phyloP scores from a whole-genome alignment of 2,329 filamentous ascomycete species.

The Aschersonia sp. region DNA sequence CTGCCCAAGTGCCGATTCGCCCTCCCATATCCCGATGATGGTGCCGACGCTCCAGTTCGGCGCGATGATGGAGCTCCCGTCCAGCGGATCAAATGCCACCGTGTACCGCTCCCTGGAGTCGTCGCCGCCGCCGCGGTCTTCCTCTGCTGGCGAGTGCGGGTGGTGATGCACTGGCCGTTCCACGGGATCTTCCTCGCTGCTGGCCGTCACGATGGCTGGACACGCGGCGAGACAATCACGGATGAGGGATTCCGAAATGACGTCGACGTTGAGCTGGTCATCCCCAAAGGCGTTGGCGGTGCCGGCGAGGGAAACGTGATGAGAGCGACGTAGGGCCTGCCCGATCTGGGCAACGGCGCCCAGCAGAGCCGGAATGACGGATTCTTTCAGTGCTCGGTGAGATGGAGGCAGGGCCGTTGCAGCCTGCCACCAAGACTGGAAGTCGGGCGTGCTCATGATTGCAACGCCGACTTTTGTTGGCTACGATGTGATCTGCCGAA shows the following conservation, averaged over 20 bases:
- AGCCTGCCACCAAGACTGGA: slow-evolving; percentile 1
- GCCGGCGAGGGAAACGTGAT: slow-evolving; percentile 30
- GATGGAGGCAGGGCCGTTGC: slow-evolving; percentile 8
- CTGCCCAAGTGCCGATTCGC: slow-evolving; percentile 26
- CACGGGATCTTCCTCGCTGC: slow-evolving; percentile 46
- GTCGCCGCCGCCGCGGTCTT: not conserved
- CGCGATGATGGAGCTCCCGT: slow-evolving; percentile 45
- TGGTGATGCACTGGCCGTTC: slow-evolving; percentile 20
- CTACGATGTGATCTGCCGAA: too few relatives aligned
- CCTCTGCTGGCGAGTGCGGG: too few relatives aligned
- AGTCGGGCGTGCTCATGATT: not conserved
- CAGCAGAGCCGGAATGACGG: slow-evolving; percentile 34
- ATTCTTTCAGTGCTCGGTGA: slow-evolving; percentile 19
- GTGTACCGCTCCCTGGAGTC: slow-evolving; percentile 32
- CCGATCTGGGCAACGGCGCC: slow-evolving; percentile 28
- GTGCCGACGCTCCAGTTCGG: slow-evolving; percentile 44
- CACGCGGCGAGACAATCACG: slow-evolving; percentile 28
- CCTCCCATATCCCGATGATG: slow-evolving; percentile 46
- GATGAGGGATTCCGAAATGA: slow-evolving; percentile 32
- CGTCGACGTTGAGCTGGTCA: slow-evolving; percentile 43
- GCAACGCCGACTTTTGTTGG: too few relatives aligned
- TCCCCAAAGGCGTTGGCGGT: slow-evolving; percentile 43
- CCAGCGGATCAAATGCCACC: slow-evolving; percentile 47
- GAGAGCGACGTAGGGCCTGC: slow-evolving; percentile 24
- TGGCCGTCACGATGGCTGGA: slow-evolving; percentile 31